Conservation (phyloP, 768 basidiomycete genomes). For the Boletus barrowsii region DNA sequence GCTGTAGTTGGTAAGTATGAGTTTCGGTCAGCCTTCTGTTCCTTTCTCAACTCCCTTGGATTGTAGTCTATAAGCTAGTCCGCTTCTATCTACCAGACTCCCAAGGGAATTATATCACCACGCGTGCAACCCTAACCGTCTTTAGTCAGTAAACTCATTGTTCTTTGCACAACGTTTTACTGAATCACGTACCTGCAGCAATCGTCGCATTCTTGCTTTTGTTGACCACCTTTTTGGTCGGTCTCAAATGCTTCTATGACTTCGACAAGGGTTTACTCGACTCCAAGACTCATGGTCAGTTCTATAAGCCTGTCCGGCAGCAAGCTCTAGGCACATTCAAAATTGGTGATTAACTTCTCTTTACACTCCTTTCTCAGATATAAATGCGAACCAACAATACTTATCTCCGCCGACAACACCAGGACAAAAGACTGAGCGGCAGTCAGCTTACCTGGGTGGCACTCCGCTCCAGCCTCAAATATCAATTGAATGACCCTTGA, state of each 20-base stretch:
- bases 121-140: conserved; percentile 72
- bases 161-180: not conserved
- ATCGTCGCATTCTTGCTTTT: conserved; percentile 74
- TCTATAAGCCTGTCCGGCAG: conserved; percentile 32
- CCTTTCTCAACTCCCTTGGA: not conserved
- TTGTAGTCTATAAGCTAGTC: conserved; percentile 76
- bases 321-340: conserved; percentile 19
- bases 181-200: conserved; percentile 40
- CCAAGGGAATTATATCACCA: conserved; percentile 56
- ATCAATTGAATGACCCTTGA: conserved; percentile 63
- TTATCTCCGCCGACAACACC: conserved; percentile 37
- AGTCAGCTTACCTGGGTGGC: conserved; percentile 43
- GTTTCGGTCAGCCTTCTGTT: not conserved
- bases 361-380: conserved; percentile 36
- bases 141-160: conserved; percentile 56
- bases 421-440: conserved; percentile 45
- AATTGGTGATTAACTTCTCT: conserved; percentile 37
- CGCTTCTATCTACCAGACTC: conserved; percentile 73
- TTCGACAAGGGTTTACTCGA: conserved; percentile 75
- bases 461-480: conserved; percentile 57
- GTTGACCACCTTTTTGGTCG: conserved; percentile 70
- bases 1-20: conserved; percentile 27
- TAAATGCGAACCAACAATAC: conserved; percentile 46
- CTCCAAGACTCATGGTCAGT: conserved; percentile 76
- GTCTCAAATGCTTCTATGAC: conserved; percentile 75